Conservation (phyloP, 176 grass and related monocot genomes). For the Tuctoria greenei region DNA sequence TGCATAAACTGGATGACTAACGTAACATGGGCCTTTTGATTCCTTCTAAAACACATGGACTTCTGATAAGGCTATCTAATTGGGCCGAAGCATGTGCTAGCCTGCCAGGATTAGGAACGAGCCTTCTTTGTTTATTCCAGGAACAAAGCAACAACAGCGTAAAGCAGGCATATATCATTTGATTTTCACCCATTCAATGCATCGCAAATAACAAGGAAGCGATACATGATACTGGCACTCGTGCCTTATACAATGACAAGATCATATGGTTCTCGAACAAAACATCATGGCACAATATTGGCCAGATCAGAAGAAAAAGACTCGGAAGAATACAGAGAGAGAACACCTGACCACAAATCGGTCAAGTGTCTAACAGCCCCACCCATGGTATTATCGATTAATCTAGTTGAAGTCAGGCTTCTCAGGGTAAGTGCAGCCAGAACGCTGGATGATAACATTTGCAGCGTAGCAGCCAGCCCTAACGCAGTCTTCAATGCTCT, state of each 20-base stretch:
- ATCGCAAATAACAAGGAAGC: background rate
- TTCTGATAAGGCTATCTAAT: background rate
- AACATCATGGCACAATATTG: constrained; percentile 29
- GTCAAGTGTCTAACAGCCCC: constrained; percentile 12
- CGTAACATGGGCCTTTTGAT: background rate
- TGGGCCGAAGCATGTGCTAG: background rate
- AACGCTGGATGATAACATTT: constrained; percentile 85
- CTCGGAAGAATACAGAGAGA: constrained; percentile 41
- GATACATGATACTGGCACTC: constrained; percentile 34
- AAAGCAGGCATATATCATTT: background rate
- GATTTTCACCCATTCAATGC: background rate
- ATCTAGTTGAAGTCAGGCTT: constrained; percentile 85
- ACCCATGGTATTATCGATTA: background rate
- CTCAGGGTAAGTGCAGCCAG: constrained; percentile 95
- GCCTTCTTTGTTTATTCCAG: background rate
- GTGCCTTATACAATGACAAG: constrained; percentile 42
- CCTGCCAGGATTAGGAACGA: too few relatives aligned
- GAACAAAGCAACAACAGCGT: background rate
- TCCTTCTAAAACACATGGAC: background rate
- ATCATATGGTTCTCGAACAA: constrained; percentile 21
- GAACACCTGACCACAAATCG: constrained; percentile 19
- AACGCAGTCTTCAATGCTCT: constrained; percentile 75
- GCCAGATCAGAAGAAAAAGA: constrained; percentile 33
- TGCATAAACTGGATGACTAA: background rate
- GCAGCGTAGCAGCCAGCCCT: constrained; percentile 79